Evolutionary conservation across 2,329 filamentous ascomycete genomes (phyloP).

Genomic region (Phialophora verrucosa): DNA sequence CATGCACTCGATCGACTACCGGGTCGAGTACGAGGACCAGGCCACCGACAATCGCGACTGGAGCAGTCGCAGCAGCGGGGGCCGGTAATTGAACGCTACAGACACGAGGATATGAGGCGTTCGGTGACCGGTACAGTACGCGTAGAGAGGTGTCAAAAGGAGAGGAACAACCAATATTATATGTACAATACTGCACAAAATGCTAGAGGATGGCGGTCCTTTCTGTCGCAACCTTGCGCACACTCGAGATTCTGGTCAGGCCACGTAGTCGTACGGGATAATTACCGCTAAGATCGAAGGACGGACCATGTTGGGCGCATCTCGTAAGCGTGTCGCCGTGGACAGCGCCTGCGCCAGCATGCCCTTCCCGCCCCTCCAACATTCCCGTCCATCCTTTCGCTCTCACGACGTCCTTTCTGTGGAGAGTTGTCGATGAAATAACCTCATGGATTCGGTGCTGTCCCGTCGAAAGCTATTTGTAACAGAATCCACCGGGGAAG

Average conservation of each 20-base stretch:
- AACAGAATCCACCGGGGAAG: conserved; percentile 4
- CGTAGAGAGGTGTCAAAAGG: background rate
- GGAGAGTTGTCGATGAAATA: conserved; percentile 8
- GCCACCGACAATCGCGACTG: conserved; percentile 10
- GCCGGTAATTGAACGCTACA: background rate
- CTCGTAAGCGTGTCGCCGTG: background rate
- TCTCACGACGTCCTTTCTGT: background rate
- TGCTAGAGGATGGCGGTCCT: background rate
- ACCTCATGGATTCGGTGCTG: conserved; percentile 1
- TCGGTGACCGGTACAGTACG: background rate
- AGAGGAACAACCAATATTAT: background rate
- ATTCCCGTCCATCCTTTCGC: background rate
- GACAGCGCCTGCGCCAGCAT: background rate
- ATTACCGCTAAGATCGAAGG: background rate
- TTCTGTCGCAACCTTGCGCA: background rate
- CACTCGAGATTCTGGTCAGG: background rate
- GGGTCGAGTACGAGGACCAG: conserved; percentile 38
- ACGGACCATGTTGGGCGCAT: background rate
- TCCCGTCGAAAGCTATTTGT: conserved; percentile 3
- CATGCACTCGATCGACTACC: conserved; percentile 39
- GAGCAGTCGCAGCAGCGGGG: conserved; percentile 16
- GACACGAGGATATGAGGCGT: conserved; percentile 10
- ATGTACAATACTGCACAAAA: conserved; percentile 5
- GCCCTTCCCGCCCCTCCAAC: background rate
- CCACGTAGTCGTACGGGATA: background rate